Evolutionary conservation across 2,329 filamentous ascomycete species (phyloP).

Genomic region (Clarireedia hainanense): DNA sequence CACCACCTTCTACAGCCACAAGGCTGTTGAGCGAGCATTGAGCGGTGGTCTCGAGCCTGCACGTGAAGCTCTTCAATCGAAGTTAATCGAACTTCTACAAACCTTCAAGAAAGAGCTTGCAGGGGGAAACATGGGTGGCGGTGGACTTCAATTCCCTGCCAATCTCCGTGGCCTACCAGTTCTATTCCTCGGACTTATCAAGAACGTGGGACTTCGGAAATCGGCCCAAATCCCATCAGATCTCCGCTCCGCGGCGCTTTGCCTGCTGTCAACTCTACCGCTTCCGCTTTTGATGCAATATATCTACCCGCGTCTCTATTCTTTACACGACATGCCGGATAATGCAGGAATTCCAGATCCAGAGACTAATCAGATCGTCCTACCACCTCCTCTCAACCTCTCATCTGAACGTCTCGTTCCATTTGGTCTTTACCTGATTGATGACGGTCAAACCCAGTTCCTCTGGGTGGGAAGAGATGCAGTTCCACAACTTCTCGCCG

Average conservation of each 20-base stretch:
- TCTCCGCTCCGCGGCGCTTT: constrained; percentile 85
- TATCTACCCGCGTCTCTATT: constrained; percentile 81
- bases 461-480: constrained; percentile 92
- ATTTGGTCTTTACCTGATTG: constrained; percentile 91
- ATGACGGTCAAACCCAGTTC: constrained; percentile 96
- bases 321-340: constrained; percentile 93
- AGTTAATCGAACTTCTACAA: constrained; percentile 84
- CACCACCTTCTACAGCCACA: constrained; percentile 91
- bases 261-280: constrained; percentile 86
- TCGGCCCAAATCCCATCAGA: constrained; percentile 92
- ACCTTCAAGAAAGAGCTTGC: constrained; percentile 97
- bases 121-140: constrained; percentile 87
- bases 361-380: constrained; percentile 78
- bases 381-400: constrained; percentile 78
- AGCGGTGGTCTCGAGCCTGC: constrained; percentile 84
- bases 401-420: constrained; percentile 81
- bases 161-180: constrained; percentile 85
- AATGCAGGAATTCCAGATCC: constrained; percentile 79
- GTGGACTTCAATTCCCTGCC: constrained; percentile 86
- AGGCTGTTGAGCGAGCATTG: constrained; percentile 86
- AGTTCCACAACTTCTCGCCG: constrained; percentile 76
- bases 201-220: constrained; percentile 89
- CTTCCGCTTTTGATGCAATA: constrained; percentile 87
- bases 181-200: constrained; percentile 89
- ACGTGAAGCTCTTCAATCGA: constrained; percentile 81